These are phyloP conservation scores for Rhizopogon sp. DNA, from an alignment of 768 basidiomycete genomes.

Conservation along the genomic window DNA sequence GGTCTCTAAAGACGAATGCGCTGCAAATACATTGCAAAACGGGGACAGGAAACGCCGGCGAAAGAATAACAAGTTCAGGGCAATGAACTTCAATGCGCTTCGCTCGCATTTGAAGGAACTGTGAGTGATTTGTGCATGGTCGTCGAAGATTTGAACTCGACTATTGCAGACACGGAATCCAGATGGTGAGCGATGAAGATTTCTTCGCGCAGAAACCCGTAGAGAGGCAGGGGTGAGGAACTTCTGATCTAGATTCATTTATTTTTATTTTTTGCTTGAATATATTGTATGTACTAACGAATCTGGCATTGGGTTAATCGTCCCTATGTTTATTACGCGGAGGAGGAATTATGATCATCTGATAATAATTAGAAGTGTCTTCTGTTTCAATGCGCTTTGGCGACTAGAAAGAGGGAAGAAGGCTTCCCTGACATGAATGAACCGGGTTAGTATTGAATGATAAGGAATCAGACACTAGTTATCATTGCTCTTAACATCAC, in stretches of 20 bases:
- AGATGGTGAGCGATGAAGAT: constrained; percentile 50
- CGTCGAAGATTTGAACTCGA: constrained; percentile 5
- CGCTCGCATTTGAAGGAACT: constrained; percentile 59
- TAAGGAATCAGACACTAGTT: too few relatives aligned
- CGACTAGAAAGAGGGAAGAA: too few relatives aligned
- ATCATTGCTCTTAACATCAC: background rate
- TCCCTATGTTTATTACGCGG: too few relatives aligned
- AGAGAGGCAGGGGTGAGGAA: background rate
- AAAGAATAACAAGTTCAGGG: constrained; percentile 11
- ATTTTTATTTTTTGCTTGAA: background rate
- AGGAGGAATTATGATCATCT: too few relatives aligned
- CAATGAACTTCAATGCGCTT: constrained; percentile 51
- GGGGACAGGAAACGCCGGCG: constrained; percentile 1
- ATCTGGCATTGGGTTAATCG: background rate
- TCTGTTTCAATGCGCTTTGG: too few relatives aligned
- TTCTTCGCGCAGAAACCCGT: constrained; percentile 27
- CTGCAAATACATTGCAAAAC: background rate
- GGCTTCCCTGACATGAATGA: too few relatives aligned
- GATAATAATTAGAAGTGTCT: too few relatives aligned
- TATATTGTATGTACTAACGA: background rate
- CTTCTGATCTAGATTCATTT: background rate
- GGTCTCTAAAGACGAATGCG: background rate
- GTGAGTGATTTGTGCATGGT: constrained; percentile 30
- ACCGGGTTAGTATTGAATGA: too few relatives aligned
- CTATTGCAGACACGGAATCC: constrained; percentile 43